Base-by-base conservation (phyloP, 2,329 filamentous ascomycete species). In the Cladophialophora carrionii region DNA sequence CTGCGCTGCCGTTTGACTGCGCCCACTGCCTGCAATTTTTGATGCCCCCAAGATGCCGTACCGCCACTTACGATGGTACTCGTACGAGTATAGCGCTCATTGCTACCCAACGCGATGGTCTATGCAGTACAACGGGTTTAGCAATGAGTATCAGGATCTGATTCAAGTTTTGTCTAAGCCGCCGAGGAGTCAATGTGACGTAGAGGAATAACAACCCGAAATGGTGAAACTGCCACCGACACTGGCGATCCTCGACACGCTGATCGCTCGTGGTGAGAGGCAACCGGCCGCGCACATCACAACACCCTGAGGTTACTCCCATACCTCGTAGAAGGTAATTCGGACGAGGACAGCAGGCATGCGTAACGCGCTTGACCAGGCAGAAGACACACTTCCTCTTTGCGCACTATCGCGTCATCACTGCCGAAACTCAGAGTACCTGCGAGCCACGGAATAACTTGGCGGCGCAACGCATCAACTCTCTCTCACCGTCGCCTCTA, bases 221-320 rank as follows among this genome's bases (percentile, higher is more conserved):
- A 53, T 60, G 48, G 29, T 60, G 46, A 60, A 52, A 60, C 57
- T 43, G 37, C 17, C 37, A 43, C 46, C 32, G 55, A 22, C 22
- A 17, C 37, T 43, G 48, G 54, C 56, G 55, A 63, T 63, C 61
- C 29, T 60, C 31, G 49, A 62, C 22, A 37, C 32, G 41, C n/a
- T n/a, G 22, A 53, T 58, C 43, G 17, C 22, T 24, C 31, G 54
- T 58, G 61, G 54, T 58, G 48, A 59, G 61, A 63, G 53, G 61
- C 61, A 57, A 57, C 61, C 53, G 53, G 32, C 22, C 34, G n/a
- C 20, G 5, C 9, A 17, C 26, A 59, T 26, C 26, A 56, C 29
- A 17, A n/a, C 29, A 52, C 29, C 34, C 22, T 10, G 7, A 3
- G 51, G 14, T 31, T 14, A 34, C 34, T 20, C 46, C 31, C 37